phyloP scores from a whole-genome alignment of 2,329 filamentous ascomycete genomes.

The Phialophora verrucosa region DNA sequence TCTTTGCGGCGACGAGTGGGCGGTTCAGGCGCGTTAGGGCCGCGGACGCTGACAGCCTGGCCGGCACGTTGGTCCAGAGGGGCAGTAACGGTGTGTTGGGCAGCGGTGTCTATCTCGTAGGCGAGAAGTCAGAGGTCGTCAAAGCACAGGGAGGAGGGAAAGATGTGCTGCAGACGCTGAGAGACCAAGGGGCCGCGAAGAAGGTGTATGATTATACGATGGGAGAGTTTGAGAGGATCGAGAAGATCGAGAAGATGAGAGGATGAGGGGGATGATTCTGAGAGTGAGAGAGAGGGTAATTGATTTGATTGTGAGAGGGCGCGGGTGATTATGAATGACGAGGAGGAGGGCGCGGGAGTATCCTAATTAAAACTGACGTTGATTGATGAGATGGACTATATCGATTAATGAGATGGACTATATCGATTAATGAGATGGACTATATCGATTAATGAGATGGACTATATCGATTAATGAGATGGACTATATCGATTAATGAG shows the following conservation, averaged over 20 bases:
- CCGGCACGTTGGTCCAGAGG: constrained; percentile 33
- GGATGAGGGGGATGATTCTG: no score
- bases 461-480: no score
- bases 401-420: no score
- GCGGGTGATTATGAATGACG: no score
- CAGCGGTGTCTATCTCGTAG: constrained; percentile 43
- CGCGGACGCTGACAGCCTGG: constrained; percentile 31
- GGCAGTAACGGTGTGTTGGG: constrained; percentile 39
- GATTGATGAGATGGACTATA: no score
- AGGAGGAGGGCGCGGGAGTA: no score
- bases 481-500: no score
- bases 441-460: no score
- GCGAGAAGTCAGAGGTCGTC: constrained; percentile 39
- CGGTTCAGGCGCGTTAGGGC: constrained; percentile 39
- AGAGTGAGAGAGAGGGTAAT: no score
- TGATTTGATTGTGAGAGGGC: no score
- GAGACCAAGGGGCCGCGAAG: constrained; percentile 40
- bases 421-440: no score
- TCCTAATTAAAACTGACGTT: no score
- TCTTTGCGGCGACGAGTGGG: constrained; percentile 50
- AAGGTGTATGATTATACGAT: constrained; percentile 45
- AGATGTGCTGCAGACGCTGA: constrained; percentile 40
- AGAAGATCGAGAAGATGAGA: constrained; percentile 23
- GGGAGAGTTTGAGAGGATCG: constrained; percentile 33
- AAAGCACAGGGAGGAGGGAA: constrained; percentile 30